Evolutionary conservation across 2,329 filamentous ascomycete species (phyloP).

Genomic region (Stachybotrys chartarum): DNA sequence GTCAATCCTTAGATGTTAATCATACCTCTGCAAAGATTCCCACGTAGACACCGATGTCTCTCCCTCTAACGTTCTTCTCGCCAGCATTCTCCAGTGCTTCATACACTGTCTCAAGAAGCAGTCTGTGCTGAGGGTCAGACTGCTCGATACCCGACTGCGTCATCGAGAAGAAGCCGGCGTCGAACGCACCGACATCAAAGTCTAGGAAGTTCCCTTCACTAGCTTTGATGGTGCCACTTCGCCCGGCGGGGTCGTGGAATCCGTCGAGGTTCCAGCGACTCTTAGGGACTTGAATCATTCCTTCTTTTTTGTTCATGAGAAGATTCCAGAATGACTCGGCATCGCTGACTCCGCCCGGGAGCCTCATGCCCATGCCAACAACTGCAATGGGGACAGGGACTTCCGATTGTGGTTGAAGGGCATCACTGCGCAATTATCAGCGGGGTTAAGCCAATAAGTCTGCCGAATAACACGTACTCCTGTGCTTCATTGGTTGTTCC

Average conservation of each 20-base stretch:
- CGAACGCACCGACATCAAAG: not conserved
- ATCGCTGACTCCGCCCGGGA: not conserved
- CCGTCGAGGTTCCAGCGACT: not conserved
- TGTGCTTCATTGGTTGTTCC: no score
- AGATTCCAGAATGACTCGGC: not conserved
- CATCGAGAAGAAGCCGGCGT: not conserved
- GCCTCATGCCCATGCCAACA: not conserved
- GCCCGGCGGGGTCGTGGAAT: not conserved
- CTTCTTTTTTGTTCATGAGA: not conserved
- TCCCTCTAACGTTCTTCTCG: not conserved
- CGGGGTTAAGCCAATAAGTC: no score
- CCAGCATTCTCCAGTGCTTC: slow-evolving; percentile 5
- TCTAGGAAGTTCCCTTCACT: not conserved
- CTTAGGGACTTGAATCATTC: not conserved
- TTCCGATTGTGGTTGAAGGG: no score
- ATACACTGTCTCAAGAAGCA: slow-evolving; percentile 17
- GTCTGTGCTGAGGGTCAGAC: slow-evolving; percentile 22
- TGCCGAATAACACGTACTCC: no score
- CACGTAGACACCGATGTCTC: slow-evolving; percentile 1
- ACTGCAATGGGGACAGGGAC: not conserved
- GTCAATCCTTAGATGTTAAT: no score
- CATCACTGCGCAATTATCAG: no score
- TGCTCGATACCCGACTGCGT: not conserved
- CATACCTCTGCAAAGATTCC: not conserved
- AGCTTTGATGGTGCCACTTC: not conserved